Evolutionary conservation across 2,329 filamentous ascomycete genomes (phyloP).

Genomic region (Talaromyces amestolkiae): DNA sequence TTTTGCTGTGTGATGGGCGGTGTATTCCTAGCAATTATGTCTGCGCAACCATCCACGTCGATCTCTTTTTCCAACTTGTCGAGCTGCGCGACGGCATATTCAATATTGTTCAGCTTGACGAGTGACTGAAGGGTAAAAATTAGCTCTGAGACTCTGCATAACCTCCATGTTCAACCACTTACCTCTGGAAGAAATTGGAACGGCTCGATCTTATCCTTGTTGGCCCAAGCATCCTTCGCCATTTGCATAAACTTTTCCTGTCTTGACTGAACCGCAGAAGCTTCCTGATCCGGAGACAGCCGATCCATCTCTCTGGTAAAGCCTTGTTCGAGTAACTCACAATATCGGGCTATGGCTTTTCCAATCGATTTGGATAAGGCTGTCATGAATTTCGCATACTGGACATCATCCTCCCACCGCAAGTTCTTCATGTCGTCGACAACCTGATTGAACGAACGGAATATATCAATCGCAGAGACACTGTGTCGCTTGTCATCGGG

Average conservation of each 20-base stretch:
- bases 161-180: slow-evolving; percentile 31
- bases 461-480: slow-evolving; percentile 88
- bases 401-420: slow-evolving; percentile 89
- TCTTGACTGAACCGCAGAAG: slow-evolving; percentile 70
- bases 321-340: slow-evolving; percentile 79
- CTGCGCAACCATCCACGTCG: slow-evolving; percentile 87
- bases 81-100: slow-evolving; percentile 87
- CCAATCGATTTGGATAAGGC: slow-evolving; percentile 81
- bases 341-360: slow-evolving; percentile 79
- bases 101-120: slow-evolving; percentile 96
- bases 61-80: slow-evolving; percentile 86
- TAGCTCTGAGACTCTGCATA: background rate
- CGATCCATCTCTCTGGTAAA: slow-evolving; percentile 93
- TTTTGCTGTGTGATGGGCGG: slow-evolving; percentile 65
- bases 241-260: slow-evolving; percentile 92
- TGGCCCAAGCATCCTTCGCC: slow-evolving; percentile 88
- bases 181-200: slow-evolving; percentile 96
- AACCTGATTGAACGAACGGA: slow-evolving; percentile 88
- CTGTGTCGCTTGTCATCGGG: slow-evolving; percentile 85
- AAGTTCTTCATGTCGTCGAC: slow-evolving; percentile 82
- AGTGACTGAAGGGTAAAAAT: slow-evolving; percentile 65
- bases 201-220: slow-evolving; percentile 88
- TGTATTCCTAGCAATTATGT: slow-evolving; percentile 71
- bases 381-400: slow-evolving; percentile 97
- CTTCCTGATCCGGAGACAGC: slow-evolving; percentile 80